phyloP scores from a whole-genome alignment of 805 yeast species.

The Candida ortonii region DNA sequence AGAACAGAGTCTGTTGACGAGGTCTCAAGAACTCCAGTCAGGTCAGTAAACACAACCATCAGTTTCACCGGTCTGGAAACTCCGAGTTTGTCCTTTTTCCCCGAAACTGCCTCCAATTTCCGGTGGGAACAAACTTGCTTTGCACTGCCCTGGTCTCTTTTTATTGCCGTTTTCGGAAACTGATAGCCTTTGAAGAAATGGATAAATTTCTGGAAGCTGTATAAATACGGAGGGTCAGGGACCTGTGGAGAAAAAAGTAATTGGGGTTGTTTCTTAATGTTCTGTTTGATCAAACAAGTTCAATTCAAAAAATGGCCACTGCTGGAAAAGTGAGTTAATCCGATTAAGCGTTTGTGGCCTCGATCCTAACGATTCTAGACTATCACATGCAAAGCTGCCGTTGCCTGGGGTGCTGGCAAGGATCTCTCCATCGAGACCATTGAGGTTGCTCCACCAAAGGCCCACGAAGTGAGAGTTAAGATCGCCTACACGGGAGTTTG shows the following conservation, averaged over 20 bases:
- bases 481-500: constrained; percentile 89
- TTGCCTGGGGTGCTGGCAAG: constrained; percentile 93
- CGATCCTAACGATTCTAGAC: constrained; percentile 16
- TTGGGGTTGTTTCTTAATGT: too few species aligned
- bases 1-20: too few species aligned
- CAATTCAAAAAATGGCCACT: constrained; percentile 26
- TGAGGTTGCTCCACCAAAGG: constrained; percentile 90
- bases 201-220: too few species aligned
- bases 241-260: neutral
- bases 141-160: neutral
- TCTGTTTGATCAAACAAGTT: too few species aligned
- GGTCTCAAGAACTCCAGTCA: too few species aligned
- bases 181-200: constrained; percentile 21
- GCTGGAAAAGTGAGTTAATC: constrained; percentile 28
- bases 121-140: neutral
- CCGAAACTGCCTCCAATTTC: neutral
- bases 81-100: too few species aligned
- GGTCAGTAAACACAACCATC: too few species aligned
- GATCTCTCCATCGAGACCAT: constrained; percentile 75
- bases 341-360: neutral
- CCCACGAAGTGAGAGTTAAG: constrained; percentile 95
- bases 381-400: constrained; percentile 91
- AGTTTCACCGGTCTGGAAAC: too few species aligned
- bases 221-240: neutral
- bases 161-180: constrained; percentile 3